Base-by-base conservation (phyloP, 805 yeast species). In the Hanseniaspora clermontiae region DNA sequence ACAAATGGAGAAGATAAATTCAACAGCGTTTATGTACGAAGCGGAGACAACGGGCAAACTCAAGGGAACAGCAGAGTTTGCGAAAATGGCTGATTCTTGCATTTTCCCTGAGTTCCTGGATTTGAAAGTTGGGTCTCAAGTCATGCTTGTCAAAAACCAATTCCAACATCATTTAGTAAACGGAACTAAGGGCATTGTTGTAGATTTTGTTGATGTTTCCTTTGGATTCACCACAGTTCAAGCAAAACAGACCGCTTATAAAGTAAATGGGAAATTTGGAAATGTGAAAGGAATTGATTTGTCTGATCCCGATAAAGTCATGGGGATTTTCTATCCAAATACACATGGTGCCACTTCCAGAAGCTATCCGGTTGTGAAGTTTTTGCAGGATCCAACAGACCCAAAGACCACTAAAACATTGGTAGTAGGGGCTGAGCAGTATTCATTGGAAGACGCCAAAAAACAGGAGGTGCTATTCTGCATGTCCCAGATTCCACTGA, bases 401-500 rank as follows among this genome's bases (percentile, higher is more conserved):
- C n/a, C 86, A 0, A 89, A 87, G 63, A 84, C 88, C 1, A 75
- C 80, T 2, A 76, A 86, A 0, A 70, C 96, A 59, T 83, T 83
- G n/a, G 82, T 87, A 0, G 68, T 90, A 12, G 84, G 81, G 60
- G 87, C 89, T 0, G 97, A 93, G 65, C 74, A 74, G 12, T 91
- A 96, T 89, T 77, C 76, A 0, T 73, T 87, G 24, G 91, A 84
- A 61, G 93, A 88, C 68, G 38, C 10, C 7, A 88, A 85, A 54
- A 70, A 75, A 27, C 87, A 84, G 24, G 74, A 74, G 7, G 79
- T 83, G 0, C 61, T 87, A 14, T 95, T 87, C 0, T 74, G 83
- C 1, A 74, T 96, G 62, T 72, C 75, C 0, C 98, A 93, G 64
- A 61, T 93, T 1, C 98, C 98, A 0, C 70, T 93, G 54, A 82